Evolutionary conservation across 1,139 yeast genomes (phyloP).

Genomic region (Saccharomycopsis hybrid): DNA sequence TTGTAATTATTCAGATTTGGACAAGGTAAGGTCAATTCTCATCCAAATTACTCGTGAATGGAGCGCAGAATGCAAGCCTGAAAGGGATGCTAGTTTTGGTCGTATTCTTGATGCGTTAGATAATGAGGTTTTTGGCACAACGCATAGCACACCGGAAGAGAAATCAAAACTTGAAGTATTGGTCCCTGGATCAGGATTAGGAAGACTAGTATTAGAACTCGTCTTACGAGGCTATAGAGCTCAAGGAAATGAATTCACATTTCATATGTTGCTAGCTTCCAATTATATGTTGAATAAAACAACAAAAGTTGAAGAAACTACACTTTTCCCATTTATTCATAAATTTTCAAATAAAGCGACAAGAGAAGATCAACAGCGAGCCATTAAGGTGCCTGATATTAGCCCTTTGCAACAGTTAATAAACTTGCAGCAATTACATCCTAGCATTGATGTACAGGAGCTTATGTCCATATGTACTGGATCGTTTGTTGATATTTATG

Average conservation of each 20-base stretch:
- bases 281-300: conserved; percentile 56
- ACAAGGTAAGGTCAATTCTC: conserved; percentile 56
- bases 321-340: conserved; percentile 50
- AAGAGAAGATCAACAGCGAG: conserved; percentile 42
- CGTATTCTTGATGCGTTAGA: conserved; percentile 42
- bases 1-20: conserved; percentile 43
- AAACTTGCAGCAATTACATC: conserved; percentile 30
- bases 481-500: conserved; percentile 71
- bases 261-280: conserved; percentile 71
- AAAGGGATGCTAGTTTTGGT: conserved; percentile 43
- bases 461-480: conserved; percentile 78
- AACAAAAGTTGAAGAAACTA: conserved; percentile 24
- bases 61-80: conserved; percentile 55
- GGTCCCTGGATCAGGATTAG: conserved; percentile 83
- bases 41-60: conserved; percentile 71
- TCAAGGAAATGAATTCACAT: conserved; percentile 84
- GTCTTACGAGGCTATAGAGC: conserved; percentile 61
- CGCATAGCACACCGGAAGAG: conserved; percentile 25
- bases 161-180: conserved; percentile 40
- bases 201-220: conserved; percentile 68
- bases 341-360: conserved; percentile 42
- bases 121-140: conserved; percentile 35
- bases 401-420: conserved; percentile 34
- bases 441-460: conserved; percentile 41
- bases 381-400: conserved; percentile 48